A percentile compares a stretch with the other conserved stretches of the same genome.
phyloP scores from a whole-genome alignment of 306 rosid genomes.

The Dicorynia guianensis region DNA sequence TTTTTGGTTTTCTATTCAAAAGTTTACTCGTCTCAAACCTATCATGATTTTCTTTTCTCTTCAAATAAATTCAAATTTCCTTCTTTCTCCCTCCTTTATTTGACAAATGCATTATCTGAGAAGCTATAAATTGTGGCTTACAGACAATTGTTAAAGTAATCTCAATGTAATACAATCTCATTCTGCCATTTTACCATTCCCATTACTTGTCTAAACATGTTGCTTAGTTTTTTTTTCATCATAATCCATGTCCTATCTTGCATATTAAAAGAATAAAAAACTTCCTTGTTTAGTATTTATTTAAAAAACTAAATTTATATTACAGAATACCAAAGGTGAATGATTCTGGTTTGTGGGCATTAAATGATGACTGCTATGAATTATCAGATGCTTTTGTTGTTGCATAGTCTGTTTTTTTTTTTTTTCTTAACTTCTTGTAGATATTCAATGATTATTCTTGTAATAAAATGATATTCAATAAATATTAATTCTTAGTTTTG shows the following conservation, averaged over 20 bases:
- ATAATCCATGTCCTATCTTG: background rate
- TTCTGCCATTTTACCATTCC: background rate
- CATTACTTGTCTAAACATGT: background rate
- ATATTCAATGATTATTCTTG: slow-evolving; percentile 10
- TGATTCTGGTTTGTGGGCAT: background rate
- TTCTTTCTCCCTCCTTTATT: background rate
- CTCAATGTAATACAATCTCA: background rate
- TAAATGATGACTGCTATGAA: too few relatives aligned
- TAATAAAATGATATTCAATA: too few relatives aligned
- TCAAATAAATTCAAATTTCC: background rate
- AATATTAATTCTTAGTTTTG: slow-evolving; percentile 18
- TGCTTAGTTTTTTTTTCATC: slow-evolving; percentile 4
- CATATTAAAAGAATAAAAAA: background rate
- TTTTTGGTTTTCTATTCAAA: background rate
- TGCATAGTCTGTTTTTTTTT: too few relatives aligned
- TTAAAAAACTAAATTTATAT: background rate
- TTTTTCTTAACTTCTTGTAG: background rate
- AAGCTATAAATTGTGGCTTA: background rate
- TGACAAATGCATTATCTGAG: background rate
- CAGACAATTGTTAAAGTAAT: background rate
- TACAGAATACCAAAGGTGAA: background rate
- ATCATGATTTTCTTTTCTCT: background rate
- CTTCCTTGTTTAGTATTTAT: background rate
- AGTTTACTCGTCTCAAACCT: background rate
- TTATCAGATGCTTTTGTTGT: slow-evolving; percentile 3